Base-by-base conservation (phyloP, 2,329 filamentous ascomycete genomes). In the Fusarium sp. region DNA sequence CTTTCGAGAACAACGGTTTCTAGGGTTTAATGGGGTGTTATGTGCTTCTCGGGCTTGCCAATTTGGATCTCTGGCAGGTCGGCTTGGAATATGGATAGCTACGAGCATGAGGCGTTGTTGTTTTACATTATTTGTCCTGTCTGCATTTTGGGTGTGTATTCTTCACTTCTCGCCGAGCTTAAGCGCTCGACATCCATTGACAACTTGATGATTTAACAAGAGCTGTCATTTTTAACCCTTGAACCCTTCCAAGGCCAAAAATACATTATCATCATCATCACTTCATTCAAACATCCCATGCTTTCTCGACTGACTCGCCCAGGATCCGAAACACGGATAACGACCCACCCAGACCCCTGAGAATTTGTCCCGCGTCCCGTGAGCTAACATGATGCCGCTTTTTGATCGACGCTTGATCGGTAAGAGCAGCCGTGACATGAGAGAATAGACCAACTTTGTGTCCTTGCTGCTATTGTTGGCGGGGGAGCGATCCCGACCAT, bases 281-380 rank as follows among this genome's bases (percentile, higher is more conserved):
- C 25, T 29, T 42, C 31, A 40, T 65, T 42, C 29, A 56, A 33
- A 36, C 47, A 31, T 45, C 36, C 31, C 31, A 40, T 42, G 40
- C 20, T 22, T 25, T 22, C 52, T 25, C 13, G 31, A 65, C 54
- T 38, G 54, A 60, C 38, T 50, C 20, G 33, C 6, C 57, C 65
- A 25, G 65, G 71, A 63, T 69, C 56, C 56, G 72, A 74, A 75
- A 74, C 72, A 27, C 50, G 50, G 45, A 56, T 27, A 27, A 47
- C 33, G 70, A 35, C 61, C 73, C 73, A 74, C 73, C 59, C 59
- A 38, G 58, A 54, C 68, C 74, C 74, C 73, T 76, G 70, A 73
- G 68, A 74, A 68, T 33, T 50, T 54, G 6, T 25, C 31, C 22
- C 54, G 22, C 14, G 42, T 27, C 42, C 22, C 42, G 42, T 47